Evolutionary conservation across 2,329 filamentous ascomycete genomes (phyloP).

Genomic region (Colletotrichum melonis): DNA sequence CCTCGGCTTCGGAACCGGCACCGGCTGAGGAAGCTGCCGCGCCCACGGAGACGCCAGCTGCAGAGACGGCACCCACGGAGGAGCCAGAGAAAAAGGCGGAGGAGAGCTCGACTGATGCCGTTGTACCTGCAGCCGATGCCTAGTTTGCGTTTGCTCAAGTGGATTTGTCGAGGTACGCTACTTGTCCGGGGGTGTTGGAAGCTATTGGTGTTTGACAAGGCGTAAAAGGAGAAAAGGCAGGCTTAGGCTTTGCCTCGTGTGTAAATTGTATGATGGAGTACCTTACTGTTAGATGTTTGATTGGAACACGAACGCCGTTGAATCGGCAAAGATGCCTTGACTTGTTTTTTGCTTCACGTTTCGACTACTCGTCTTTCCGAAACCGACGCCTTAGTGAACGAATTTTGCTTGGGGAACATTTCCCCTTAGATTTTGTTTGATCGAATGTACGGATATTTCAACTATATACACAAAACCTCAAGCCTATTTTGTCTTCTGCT

Average conservation of each 20-base stretch:
- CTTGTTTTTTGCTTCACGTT: not conserved
- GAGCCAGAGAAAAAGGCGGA: constrained; percentile 15
- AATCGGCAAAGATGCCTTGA: not conserved
- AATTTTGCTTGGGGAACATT: not conserved
- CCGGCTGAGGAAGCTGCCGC: not conserved
- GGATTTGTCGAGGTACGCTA: not conserved
- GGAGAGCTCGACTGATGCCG: not conserved
- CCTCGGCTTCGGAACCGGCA: not conserved
- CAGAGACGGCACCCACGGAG: not conserved
- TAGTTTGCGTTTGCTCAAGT: not conserved
- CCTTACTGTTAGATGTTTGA: not conserved
- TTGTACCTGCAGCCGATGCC: constrained; percentile 10
- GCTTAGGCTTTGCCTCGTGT: not conserved
- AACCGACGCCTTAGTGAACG: not conserved
- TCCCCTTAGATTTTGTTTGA: not conserved
- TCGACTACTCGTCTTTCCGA: not conserved
- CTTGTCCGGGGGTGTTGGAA: not conserved
- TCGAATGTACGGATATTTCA: not conserved
- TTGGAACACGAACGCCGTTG: not conserved
- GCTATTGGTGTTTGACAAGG: not conserved
- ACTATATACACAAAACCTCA: not conserved
- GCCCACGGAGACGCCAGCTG: not conserved
- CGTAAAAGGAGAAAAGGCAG: not conserved
- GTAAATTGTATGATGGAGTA: constrained; percentile 1
- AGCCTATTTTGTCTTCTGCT: not conserved